Evolutionary conservation across 2,329 filamentous ascomycete species (phyloP), one percentile per base, ranked within the genome.

Genomic region (Torrubiellomyces zombiae): DNA sequence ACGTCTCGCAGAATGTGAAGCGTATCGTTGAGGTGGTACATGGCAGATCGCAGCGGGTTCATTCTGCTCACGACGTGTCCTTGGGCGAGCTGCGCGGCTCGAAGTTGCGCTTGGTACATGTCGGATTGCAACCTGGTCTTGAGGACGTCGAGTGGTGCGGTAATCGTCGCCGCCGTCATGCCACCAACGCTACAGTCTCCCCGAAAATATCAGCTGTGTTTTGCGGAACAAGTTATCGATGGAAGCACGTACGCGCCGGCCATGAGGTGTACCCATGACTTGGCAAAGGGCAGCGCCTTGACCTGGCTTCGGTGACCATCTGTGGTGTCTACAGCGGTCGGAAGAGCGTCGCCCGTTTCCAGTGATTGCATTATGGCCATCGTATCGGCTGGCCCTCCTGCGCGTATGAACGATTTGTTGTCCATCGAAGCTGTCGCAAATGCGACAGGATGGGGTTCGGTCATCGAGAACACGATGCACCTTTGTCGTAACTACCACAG

Each of bases 71-170:
- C 33, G 48, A 58, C 38, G 52, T 64, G 42, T 42, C 68, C 35
- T 52, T 66, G 43, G 43, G 71, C 65, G n/a, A 67, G 56, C 24
- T 78, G 68, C 7, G 69, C 64, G 10, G 75, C 68, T 16, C 65
- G 64, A 22, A 93, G 64, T 50, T 93, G 80, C 7, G 73, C 63
- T 48, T 93, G 81, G 60, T 94, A 94, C 48, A 91, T 91, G 45
- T 92, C 85, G 42, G 82, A 91, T 49, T 95, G 86, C 3, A 95
- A 62, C 18, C 86, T 73, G 8, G 86, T 95, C 51, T 92, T 92
- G 25, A 95, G 66, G 16, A 94, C 85, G 45, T 94, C 86, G 31
- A 95, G 75, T 13, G 86, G 86, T 7, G 82, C 83, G 2, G 86
- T 94, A n/a, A 94, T 55, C n/a, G 79, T 75, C 14, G 86, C 80